Percentiles rank a stretch among this genome's conserved stretches.
Conservation (phyloP, 2,329 filamentous ascomycete species). For the Teratosphaeria nubilosa region DNA sequence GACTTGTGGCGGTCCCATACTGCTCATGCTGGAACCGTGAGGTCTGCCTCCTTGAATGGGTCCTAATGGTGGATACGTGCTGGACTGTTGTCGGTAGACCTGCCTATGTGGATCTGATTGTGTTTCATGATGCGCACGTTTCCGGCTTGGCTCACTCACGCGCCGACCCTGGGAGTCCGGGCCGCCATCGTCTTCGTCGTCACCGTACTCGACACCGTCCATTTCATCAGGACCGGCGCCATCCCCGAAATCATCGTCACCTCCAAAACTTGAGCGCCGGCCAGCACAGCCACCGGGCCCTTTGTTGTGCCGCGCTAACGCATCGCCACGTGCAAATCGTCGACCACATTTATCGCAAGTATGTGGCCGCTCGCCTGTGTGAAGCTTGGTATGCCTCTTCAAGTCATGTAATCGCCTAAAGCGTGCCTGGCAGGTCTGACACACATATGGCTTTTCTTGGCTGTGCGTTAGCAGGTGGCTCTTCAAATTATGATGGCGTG, state of each 20-base stretch:
- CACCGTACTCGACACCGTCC: slow-evolving; percentile 52
- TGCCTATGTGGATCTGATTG: slow-evolving; percentile 43
- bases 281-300: slow-evolving; percentile 92
- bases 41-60: slow-evolving; percentile 15
- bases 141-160: slow-evolving; percentile 64
- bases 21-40: slow-evolving; percentile 18
- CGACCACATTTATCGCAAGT: slow-evolving; percentile 90
- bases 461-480: slow-evolving; percentile 95
- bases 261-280: slow-evolving; percentile 73
- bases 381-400: slow-evolving; percentile 91
- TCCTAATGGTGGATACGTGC: slow-evolving; percentile 67
- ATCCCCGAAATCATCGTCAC: slow-evolving; percentile 55
- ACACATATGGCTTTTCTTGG: slow-evolving; percentile 95
- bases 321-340: slow-evolving; percentile 90
- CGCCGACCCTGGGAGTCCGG: slow-evolving; percentile 41
- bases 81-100: slow-evolving; percentile 56
- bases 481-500: slow-evolving; percentile 92
- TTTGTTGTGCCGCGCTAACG: slow-evolving; percentile 87
- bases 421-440: slow-evolving; percentile 82
- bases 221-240: slow-evolving; percentile 51
- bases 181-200: slow-evolving; percentile 53
- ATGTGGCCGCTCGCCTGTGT: slow-evolving; percentile 92
- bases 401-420: slow-evolving; percentile 90
- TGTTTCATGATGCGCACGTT: slow-evolving; percentile 57
- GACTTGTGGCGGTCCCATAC: slow-evolving; percentile 28